These are phyloP conservation scores for Tilletia indica DNA, from an alignment of 1,284 basidiomycete species.

Conservation along the genomic window DNA sequence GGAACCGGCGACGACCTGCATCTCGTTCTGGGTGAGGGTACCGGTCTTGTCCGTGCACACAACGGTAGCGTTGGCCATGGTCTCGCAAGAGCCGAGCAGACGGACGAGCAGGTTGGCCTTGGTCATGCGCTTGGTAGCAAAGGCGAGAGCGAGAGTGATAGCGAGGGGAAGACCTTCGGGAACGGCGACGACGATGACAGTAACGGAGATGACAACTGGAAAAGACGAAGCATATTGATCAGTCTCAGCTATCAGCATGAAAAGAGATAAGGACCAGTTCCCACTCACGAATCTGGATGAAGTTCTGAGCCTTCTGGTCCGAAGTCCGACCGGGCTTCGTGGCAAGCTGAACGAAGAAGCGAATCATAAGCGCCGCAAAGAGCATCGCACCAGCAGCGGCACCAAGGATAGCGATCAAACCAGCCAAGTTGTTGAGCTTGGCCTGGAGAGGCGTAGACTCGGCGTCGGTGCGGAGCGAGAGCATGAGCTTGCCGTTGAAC, in stretches of 20 bases:
- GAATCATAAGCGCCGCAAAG: slow-evolving; percentile 83
- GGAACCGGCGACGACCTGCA: slow-evolving; percentile 93
- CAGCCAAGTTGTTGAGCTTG: slow-evolving; percentile 88
- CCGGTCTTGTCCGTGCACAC: slow-evolving; percentile 92
- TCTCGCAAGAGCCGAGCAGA: slow-evolving; percentile 92
- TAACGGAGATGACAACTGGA: slow-evolving; percentile 81
- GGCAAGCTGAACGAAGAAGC: slow-evolving; percentile 83
- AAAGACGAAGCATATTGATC: no score
- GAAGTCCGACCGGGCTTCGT: slow-evolving; percentile 62
- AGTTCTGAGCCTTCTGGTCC: slow-evolving; percentile 81
- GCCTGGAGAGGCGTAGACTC: slow-evolving; percentile 89
- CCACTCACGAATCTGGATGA: slow-evolving; percentile 71
- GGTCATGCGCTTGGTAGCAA: slow-evolving; percentile 96
- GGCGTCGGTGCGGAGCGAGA: slow-evolving; percentile 63
- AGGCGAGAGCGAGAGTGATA: slow-evolving; percentile 91
- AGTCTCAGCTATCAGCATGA: no score
- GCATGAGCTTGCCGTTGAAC: slow-evolving; percentile 78
- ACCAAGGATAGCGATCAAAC: slow-evolving; percentile 88
- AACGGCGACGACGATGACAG: slow-evolving; percentile 91
- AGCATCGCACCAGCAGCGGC: slow-evolving; percentile 76
- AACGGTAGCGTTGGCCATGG: slow-evolving; percentile 95
- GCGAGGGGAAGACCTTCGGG: slow-evolving; percentile 91
- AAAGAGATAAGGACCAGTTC: no score
- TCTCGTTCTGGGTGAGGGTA: slow-evolving; percentile 82
- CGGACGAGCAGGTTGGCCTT: slow-evolving; percentile 90